Evolutionary conservation across 768 basidiomycete species (phyloP).

Genomic region (Mycena rebaudengoi): DNA sequence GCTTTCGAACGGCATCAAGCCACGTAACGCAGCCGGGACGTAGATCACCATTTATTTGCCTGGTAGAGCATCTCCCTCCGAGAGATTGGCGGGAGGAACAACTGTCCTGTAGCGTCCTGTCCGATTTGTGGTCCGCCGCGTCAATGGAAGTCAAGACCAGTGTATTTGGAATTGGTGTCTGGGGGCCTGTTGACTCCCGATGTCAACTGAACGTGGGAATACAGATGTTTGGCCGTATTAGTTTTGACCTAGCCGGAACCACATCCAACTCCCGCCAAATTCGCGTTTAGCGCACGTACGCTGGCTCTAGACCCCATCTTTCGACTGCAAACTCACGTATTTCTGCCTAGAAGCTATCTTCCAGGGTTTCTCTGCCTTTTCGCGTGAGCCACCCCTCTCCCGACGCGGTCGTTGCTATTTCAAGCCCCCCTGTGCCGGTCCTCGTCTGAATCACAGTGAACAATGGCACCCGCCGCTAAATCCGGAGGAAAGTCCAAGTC

Average conservation of each 20-base stretch:
- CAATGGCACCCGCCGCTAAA: slow-evolving; percentile 59
- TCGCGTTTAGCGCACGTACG: not conserved
- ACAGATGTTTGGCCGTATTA: no score
- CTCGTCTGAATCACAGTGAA: not conserved
- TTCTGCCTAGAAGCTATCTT: not conserved
- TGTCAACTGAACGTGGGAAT: no score
- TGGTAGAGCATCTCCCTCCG: no score
- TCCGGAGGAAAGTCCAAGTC: slow-evolving; percentile 72
- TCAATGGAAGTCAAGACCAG: no score
- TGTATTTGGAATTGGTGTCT: not conserved
- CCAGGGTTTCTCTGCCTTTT: not conserved
- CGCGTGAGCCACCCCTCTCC: not conserved
- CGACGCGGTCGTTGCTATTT: not conserved
- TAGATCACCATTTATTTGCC: no score
- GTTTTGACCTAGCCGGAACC: not conserved
- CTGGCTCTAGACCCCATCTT: not conserved
- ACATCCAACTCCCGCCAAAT: not conserved
- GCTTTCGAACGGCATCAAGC: no score
- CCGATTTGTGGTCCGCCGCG: no score
- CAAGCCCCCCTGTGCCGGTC: not conserved
- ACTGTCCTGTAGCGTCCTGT: no score
- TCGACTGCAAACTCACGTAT: not conserved
- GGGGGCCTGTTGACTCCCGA: not conserved
- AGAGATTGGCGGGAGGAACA: no score
- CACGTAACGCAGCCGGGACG: no score